phyloP scores from a whole-genome alignment of 2,329 filamentous ascomycete species.

The Pochonia chlamydosporia region DNA sequence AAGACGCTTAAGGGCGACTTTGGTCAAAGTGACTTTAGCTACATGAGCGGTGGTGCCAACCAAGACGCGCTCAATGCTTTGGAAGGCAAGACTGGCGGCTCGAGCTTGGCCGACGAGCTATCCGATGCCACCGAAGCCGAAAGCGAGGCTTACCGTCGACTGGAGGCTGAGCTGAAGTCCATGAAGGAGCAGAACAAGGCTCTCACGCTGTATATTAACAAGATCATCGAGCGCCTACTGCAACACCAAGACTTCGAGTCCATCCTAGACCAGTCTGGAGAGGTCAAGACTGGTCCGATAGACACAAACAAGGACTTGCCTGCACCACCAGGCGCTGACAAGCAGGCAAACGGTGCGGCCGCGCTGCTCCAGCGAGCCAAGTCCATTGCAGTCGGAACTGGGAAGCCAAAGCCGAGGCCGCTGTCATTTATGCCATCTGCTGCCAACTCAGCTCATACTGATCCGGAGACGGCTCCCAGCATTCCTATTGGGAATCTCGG shows the following conservation, averaged over 20 bases:
- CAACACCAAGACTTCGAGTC: conserved; percentile 94
- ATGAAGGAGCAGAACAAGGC: conserved; percentile 95
- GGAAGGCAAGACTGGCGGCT: conserved; percentile 45
- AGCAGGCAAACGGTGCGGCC: conserved; percentile 27
- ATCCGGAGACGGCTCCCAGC: conserved; percentile 69
- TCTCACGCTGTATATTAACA: conserved; percentile 95
- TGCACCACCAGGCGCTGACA: conserved; percentile 47
- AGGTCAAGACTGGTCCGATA: conserved; percentile 29
- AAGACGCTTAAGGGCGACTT: conserved; percentile 95
- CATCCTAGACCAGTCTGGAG: conserved; percentile 76
- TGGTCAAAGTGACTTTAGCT: conserved; percentile 73
- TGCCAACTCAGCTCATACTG: conserved; percentile 41
- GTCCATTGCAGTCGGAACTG: conserved; percentile 47
- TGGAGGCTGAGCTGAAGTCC: conserved; percentile 73
- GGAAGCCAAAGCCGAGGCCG: conserved; percentile 45
- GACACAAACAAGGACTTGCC: conserved; percentile 82
- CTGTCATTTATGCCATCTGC: conserved; percentile 49
- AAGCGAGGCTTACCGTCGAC: conserved; percentile 54
- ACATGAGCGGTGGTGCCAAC: conserved; percentile 52
- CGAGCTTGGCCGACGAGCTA: conserved; percentile 83
- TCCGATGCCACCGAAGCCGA: conserved; percentile 61
- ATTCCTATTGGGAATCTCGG: conserved; percentile 61
- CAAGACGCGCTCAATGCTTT: conserved; percentile 60
- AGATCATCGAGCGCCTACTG: conserved; percentile 92
- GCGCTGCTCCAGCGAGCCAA: conserved; percentile 57